phyloP scores from a whole-genome alignment of 1,284 basidiomycete genomes.

The Filobasidium uniguttulatum region DNA sequence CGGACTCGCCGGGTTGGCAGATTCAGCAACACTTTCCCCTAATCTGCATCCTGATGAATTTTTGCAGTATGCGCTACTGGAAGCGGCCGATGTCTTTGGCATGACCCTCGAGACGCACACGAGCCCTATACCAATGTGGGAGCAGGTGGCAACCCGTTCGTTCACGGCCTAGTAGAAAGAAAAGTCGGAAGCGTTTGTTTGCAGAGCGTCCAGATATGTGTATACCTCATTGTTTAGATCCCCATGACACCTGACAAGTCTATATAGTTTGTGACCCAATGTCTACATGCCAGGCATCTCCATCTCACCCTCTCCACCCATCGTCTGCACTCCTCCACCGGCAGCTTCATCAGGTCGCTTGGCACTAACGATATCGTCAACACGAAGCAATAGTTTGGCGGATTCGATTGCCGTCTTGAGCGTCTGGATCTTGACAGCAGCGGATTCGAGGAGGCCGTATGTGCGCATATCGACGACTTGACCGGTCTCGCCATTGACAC shows the following conservation, averaged over 20 bases:
- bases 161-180: too few species aligned
- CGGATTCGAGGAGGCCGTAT: constrained; percentile 87
- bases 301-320: constrained; percentile 28
- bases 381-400: constrained; percentile 77
- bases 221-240: too few species aligned
- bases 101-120: constrained; percentile 9
- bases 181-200: too few species aligned
- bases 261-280: too few species aligned
- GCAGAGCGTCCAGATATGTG: too few species aligned
- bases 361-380: constrained; percentile 89
- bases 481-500: constrained; percentile 87
- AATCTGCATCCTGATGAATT: constrained; percentile 13
- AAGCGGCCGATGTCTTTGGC: constrained; percentile 9
- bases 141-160: constrained; percentile 12
- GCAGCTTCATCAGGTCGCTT: constrained; percentile 37
- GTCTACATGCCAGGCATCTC: constrained; percentile 22
- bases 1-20: constrained; percentile 13
- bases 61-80: constrained; percentile 13
- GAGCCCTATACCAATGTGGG: constrained; percentile 12
- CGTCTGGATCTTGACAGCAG: constrained; percentile 95
- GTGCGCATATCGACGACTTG: constrained; percentile 91
- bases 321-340: constrained; percentile 32
- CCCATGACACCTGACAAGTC: too few species aligned
- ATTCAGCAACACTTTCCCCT: constrained; percentile 7
- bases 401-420: constrained; percentile 96